Percentiles rank a stretch among this genome's conserved stretches.
phyloP scores from a whole-genome alignment of 2,329 filamentous ascomycete genomes.

The Cordyceps farinosa region DNA sequence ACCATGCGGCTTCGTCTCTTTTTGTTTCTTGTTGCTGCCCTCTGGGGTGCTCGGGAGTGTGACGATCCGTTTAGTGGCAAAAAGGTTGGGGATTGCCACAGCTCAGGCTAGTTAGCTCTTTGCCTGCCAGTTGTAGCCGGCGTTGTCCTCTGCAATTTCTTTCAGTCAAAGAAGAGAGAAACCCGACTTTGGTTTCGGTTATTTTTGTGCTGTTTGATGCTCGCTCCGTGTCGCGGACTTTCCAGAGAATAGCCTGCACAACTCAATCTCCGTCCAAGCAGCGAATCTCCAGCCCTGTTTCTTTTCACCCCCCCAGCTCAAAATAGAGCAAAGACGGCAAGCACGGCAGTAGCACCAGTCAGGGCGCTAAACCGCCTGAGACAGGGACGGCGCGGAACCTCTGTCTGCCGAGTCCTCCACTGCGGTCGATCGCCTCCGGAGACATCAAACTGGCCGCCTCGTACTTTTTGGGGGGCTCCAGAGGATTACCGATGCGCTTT shows the following conservation, averaged over 20 bases:
- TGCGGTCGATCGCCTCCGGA: background rate
- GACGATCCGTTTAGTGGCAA: background rate
- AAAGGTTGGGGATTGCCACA: no score
- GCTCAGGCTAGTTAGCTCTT: no score
- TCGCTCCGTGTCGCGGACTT: no score
- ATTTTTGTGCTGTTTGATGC: no score
- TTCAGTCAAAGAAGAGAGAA: no score
- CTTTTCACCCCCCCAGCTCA: background rate
- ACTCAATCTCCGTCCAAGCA: no score
- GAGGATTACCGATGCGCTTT: background rate
- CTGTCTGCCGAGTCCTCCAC: background rate
- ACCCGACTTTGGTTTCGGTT: no score
- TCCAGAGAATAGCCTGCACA: no score
- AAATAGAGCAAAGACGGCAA: background rate
- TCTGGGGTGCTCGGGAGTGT: background rate
- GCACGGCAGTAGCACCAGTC: background rate
- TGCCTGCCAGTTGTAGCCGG: no score
- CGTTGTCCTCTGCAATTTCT: no score
- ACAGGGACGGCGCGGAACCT: conserved; percentile 5
- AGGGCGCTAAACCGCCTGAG: conserved; percentile 4
- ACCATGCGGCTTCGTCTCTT: background rate
- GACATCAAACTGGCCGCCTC: conserved; percentile 5
- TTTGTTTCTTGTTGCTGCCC: background rate
- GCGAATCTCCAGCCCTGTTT: background rate
- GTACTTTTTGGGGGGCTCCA: background rate